Percentiles rank a stretch among this genome's conserved stretches.
phyloP scores from a whole-genome alignment of 1,139 yeast species.

The Hyphopichia khmerensis region DNA sequence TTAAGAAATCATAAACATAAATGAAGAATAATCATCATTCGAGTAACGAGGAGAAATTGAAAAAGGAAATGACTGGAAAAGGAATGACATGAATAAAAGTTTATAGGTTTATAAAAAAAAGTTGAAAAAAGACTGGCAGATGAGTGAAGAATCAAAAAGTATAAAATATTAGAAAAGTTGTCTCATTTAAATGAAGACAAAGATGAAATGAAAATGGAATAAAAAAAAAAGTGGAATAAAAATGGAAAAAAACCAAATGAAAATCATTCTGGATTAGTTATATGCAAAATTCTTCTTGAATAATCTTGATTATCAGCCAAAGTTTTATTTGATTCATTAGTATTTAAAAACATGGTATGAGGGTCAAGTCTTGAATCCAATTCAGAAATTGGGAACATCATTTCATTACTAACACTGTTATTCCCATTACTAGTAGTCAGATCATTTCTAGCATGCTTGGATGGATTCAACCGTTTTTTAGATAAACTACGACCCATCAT shows the following conservation, averaged over 20 bases:
- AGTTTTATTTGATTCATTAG: constrained; percentile 58
- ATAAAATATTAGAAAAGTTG: too few relatives aligned
- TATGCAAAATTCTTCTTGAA: constrained; percentile 65
- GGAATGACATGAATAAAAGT: too few relatives aligned
- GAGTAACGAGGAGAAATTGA: too few relatives aligned
- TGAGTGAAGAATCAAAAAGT: too few relatives aligned
- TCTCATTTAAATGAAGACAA: too few relatives aligned
- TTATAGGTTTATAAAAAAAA: too few relatives aligned
- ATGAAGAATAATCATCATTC: too few relatives aligned
- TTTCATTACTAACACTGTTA: constrained; percentile 4
- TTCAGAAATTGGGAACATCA: constrained; percentile 48
- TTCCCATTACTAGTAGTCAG: constrained; percentile 10
- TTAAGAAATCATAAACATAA: too few relatives aligned
- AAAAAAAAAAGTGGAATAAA: background rate
- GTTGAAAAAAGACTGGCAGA: too few relatives aligned
- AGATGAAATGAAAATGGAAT: background rate
- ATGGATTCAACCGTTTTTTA: constrained; percentile 27
- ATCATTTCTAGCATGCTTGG: constrained; percentile 11
- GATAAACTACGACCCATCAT: constrained; percentile 23
- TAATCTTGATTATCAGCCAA: constrained; percentile 75
- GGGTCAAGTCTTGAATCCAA: constrained; percentile 74
- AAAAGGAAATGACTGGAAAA: too few relatives aligned
- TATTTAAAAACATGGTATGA: constrained; percentile 56
- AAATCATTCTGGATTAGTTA: constrained; percentile 57
- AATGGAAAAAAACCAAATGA: background rate